Base-by-base conservation (phyloP, 495 filamentous ascomycete genomes). In the Trichoderma virens region DNA sequence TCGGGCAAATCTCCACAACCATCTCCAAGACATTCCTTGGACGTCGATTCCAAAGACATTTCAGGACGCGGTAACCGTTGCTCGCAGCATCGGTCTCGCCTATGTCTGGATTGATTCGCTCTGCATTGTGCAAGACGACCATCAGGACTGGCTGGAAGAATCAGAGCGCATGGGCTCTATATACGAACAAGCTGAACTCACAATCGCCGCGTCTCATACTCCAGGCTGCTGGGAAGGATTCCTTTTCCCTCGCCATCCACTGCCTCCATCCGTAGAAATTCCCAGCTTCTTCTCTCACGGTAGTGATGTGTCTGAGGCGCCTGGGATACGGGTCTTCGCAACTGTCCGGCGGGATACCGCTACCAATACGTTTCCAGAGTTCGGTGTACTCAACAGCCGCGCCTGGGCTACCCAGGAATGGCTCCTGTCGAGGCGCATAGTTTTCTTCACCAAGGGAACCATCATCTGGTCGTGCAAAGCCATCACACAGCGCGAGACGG, bases 31-130 rank as follows among this genome's bases (percentile, higher is more conserved):
- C 28, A 60, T 35, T 14, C 59, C 28, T 20, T 65, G 51, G 47
- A 30, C 18, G 8, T 45, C 47, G 6, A 41, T 61, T 5, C 41
- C 56, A 2, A 65, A 43, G 64, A 61, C 56, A 7, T 62, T 62
- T 28, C 61, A 62, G 25, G 61, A 62, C 23, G 61, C 61, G 6
- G 31, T 62, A 1, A 62, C 61, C n/a, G 38, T 62, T 16, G n/a
- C 38, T 25, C 27, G 34, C 20, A 41, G 23, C 7, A 41, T 62
- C 6, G 61, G 39, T 11, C 32, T 62, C 25, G 32, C 18, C 7
- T 62, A 62, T n/a, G n/a, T 62, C n/a, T 62, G 61, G 61, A 62
- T 62, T 30, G 61, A 62, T 25, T 62, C 61, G n/a, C 61, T 62
- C 2, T 62, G 61, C 38, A 62, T 62, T 31, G 39, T 62, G 32